Evolutionary conservation across 352 stramenopile genomes (phyloP).

Genomic region (Thraustotheca clavata): DNA sequence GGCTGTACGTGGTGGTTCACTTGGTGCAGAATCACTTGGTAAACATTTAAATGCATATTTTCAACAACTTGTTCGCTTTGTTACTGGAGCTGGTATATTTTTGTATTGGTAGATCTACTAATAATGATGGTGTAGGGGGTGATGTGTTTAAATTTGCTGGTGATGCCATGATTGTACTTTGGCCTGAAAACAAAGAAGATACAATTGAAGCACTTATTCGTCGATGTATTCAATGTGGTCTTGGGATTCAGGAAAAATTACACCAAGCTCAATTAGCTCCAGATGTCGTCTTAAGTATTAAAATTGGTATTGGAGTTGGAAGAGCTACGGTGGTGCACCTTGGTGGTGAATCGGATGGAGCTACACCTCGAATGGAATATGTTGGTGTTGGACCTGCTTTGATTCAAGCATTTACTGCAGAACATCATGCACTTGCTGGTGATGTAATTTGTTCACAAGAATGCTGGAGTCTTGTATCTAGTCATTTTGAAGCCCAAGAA

Average conservation of each 20-base stretch:
- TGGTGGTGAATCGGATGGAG: conserved; percentile 77
- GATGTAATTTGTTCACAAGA: conserved; percentile 85
- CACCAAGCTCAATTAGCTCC: conserved; percentile 76
- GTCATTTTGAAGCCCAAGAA: conserved; percentile 44
- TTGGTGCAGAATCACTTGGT: conserved; percentile 84
- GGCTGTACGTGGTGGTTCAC: conserved; percentile 57
- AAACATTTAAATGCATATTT: conserved; percentile 93
- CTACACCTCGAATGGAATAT: conserved; percentile 84
- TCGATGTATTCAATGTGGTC: conserved; percentile 80
- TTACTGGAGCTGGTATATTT: conserved; percentile 51
- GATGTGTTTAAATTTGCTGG: conserved; percentile 95
- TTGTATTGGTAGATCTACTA: too few relatives aligned
- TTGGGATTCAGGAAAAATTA: conserved; percentile 86
- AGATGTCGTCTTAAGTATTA: conserved; percentile 88
- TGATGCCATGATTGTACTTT: conserved; percentile 94
- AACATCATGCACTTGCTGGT: conserved; percentile 81
- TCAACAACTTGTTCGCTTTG: conserved; percentile 68
- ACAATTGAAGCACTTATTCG: conserved; percentile 73
- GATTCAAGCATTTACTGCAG: conserved; percentile 83
- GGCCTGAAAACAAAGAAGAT: conserved; percentile 86
- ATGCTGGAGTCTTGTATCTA: conserved; percentile 60
- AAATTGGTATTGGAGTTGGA: conserved; percentile 89
- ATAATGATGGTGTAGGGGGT: conserved; percentile 25
- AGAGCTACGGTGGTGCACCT: conserved; percentile 83
- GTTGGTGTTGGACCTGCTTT: conserved; percentile 85